Base-by-base conservation (phyloP, 352 stramenopile species). In the Globisporangium polare region DNA sequence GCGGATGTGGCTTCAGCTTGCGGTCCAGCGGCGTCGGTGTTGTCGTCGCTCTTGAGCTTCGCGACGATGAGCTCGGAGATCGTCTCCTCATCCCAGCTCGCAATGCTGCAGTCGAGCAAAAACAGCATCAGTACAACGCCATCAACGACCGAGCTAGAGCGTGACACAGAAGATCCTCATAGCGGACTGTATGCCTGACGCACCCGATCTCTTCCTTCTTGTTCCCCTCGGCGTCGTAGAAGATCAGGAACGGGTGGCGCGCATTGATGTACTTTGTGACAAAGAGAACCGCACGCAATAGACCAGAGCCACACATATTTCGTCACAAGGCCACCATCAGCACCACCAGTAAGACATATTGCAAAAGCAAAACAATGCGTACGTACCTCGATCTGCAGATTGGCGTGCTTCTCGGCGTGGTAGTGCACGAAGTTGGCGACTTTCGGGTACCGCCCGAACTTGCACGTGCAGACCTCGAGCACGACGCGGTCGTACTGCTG, bases 61-160 rank as follows among this genome's bases (percentile, higher is more conserved):
- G 77, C 78, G 24, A 64, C 70, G 46, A 91, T 79, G 53, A 88
- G 89, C 74, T 91, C 81, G 8, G 72, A 72, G 67, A 91, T 89
- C 7, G 81, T 80, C 27, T 86, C 75, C 61, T 91, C 81, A 31
- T 91, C 78, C 81, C 81, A 91, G 51, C 80, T 74, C 41, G 78
- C 75, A 58, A 91, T 82, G 62, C 81, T 91, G 35, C 37, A 43
- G n/a, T 43, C 33, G 15, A 8, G 4, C 33, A 39, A 8, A 12
- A 39, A 39, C 0, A 39, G 15, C 33, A 39, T 39, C 29, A 39
- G 33, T 13, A 39, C 33, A 39, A 39, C 33, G 12, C 2, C 33
- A 9, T 39, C 29, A 8, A 33, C 7, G 29, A 33, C 29, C 29
- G 29, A 33, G 29, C 29, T 33, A 33, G 29, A 33, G 2, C 29